phyloP scores from a whole-genome alignment of 352 stramenopile species.

The Pythium dissotocum region DNA sequence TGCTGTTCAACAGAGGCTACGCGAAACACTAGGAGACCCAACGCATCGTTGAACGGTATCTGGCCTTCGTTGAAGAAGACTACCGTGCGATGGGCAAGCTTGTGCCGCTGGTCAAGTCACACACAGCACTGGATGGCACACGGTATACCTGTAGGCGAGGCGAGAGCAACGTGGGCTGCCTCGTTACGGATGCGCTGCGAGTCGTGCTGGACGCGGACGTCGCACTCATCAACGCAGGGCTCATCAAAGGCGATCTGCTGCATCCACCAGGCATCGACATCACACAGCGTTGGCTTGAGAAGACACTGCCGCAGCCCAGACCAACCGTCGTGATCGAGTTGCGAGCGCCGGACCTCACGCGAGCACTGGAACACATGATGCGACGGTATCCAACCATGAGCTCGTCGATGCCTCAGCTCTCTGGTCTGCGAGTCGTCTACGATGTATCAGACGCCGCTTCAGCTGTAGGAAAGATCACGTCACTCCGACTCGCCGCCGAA shows the following conservation, averaged over 20 bases:
- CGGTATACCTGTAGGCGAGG: slow-evolving; percentile 56
- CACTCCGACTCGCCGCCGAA: slow-evolving; percentile 29
- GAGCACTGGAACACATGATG: slow-evolving; percentile 67
- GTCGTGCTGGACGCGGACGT: slow-evolving; percentile 53
- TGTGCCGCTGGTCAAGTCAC: slow-evolving; percentile 30
- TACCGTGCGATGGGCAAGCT: slow-evolving; percentile 48
- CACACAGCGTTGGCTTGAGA: slow-evolving; percentile 62
- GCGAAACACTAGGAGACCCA: slow-evolving; percentile 44
- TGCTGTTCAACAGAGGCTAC: slow-evolving; percentile 65
- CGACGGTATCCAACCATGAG: slow-evolving; percentile 55
- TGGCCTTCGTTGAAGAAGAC: slow-evolving; percentile 47
- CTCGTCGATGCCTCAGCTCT: slow-evolving; percentile 78
- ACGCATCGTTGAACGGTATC: slow-evolving; percentile 47
- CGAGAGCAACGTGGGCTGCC: slow-evolving; percentile 77
- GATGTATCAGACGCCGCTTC: slow-evolving; percentile 25
- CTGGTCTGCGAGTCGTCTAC: slow-evolving; percentile 43
- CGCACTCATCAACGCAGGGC: slow-evolving; percentile 74
- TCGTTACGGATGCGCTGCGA: slow-evolving; percentile 73
- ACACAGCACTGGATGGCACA: slow-evolving; percentile 62
- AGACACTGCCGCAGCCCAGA: slow-evolving; percentile 65
- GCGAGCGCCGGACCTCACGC: slow-evolving; percentile 39
- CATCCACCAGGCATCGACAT: slow-evolving; percentile 55
- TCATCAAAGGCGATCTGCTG: slow-evolving; percentile 75
- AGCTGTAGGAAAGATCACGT: slow-evolving; percentile 29
- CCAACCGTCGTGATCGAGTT: slow-evolving; percentile 59